phyloP scores from a whole-genome alignment of 176 grass and related monocot species.

The Oryza australiensis region DNA sequence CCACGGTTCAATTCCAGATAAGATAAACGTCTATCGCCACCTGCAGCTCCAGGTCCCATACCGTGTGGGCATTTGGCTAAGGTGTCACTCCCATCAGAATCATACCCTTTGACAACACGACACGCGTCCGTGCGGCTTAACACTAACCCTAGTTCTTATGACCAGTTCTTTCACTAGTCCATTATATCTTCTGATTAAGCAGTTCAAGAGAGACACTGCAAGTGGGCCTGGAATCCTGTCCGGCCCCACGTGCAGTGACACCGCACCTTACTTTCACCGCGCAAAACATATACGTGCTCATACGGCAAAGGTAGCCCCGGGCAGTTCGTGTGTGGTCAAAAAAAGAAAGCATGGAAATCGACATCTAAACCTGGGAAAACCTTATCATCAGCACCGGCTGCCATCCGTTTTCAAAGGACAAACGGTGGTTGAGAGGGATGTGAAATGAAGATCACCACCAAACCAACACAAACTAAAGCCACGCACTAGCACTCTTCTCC shows the following conservation, averaged over 20 bases:
- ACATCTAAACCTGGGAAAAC: slow-evolving; percentile 24
- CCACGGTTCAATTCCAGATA: background rate
- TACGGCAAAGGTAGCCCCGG: background rate
- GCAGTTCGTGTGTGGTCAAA: background rate
- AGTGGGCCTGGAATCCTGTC: background rate
- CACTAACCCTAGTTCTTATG: background rate
- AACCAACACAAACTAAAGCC: background rate
- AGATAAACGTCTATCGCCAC: background rate
- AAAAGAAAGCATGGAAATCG: slow-evolving; percentile 7
- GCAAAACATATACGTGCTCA: background rate
- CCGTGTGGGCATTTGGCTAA: background rate
- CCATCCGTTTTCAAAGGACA: slow-evolving; percentile 5
- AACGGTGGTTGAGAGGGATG: slow-evolving; percentile 36
- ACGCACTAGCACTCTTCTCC: background rate
- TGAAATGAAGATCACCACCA: background rate
- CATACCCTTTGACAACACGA: background rate
- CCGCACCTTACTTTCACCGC: background rate
- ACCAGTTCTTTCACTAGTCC: background rate
- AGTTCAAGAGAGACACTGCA: background rate
- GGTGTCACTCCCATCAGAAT: slow-evolving; percentile 4
- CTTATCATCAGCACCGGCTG: slow-evolving; percentile 14
- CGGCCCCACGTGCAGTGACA: background rate
- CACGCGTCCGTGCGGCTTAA: background rate
- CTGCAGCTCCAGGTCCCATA: background rate
- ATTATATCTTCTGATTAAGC: too few relatives aligned